Evolutionary conservation across 352 stramenopile species (phyloP).

Genomic region (Thraustotheca clavata): DNA sequence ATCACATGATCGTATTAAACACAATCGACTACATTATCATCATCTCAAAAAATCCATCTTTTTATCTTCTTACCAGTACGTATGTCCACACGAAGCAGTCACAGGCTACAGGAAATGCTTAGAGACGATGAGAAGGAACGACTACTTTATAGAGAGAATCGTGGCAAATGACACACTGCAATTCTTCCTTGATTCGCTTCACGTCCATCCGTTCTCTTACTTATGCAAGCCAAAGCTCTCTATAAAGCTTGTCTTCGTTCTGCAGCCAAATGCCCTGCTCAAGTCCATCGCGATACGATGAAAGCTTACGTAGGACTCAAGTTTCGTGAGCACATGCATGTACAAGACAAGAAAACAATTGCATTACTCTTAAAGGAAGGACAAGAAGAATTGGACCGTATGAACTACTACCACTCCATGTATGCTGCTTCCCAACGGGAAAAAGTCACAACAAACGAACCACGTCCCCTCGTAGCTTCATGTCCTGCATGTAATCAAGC

Average conservation of each 20-base stretch:
- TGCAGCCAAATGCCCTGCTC: conserved; percentile 58
- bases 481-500: conserved; percentile 17
- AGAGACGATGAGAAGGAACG: neutral
- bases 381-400: conserved; percentile 66
- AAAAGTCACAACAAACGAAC: conserved; percentile 8
- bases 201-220: conserved; percentile 24
- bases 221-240: conserved; percentile 40
- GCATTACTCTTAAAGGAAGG: conserved; percentile 46
- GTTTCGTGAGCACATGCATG: conserved; percentile 47
- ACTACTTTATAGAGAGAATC: conserved; percentile 15
- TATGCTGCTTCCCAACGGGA: conserved; percentile 54
- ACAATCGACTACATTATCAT: conserved; percentile 13
- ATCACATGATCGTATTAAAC: conserved; percentile 8
- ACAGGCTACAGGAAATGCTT: conserved; percentile 6
- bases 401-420: conserved; percentile 83
- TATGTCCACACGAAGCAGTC: conserved; percentile 1
- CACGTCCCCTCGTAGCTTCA: neutral
- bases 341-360: conserved; percentile 48
- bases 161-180: conserved; percentile 20
- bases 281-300: conserved; percentile 81
- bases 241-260: conserved; percentile 72
- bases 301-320: conserved; percentile 69
- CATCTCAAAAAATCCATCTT: neutral
- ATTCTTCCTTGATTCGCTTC: neutral
- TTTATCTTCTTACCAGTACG: conserved; percentile 11